phyloP scores from a whole-genome alignment of 2,329 filamentous ascomycete genomes.

The Mollisia scopiformis region DNA sequence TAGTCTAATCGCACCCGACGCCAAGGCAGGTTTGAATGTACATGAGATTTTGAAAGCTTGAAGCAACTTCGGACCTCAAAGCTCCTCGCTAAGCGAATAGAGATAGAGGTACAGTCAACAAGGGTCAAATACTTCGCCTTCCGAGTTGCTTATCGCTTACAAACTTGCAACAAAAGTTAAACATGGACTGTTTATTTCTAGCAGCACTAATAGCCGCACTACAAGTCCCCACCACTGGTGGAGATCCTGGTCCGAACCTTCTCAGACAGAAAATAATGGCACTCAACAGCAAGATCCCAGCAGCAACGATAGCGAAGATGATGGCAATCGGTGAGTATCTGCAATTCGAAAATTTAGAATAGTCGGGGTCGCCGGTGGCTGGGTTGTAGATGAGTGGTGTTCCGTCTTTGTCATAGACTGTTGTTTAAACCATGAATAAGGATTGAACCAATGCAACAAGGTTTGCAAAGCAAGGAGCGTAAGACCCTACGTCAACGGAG shows the following conservation, averaged over 20 bases:
- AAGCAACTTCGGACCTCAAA: no score
- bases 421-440: conserved; percentile 12
- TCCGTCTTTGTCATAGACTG: conserved; percentile 14
- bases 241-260: conserved; percentile 8
- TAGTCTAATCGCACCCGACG: no score
- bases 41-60: no score
- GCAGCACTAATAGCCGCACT: conserved; percentile 20
- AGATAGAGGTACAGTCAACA: no score
- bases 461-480: conserved; percentile 8
- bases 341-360: conserved; percentile 8
- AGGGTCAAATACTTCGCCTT: no score
- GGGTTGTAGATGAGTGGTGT: background rate
- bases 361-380: background rate
- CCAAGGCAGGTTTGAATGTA: no score
- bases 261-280: conserved; percentile 7
- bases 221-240: conserved; percentile 13
- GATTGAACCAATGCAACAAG: conserved; percentile 20
- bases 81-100: no score
- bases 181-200: no score
- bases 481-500: conserved; percentile 12
- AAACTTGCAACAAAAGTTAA: no score
- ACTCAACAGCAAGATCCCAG: conserved; percentile 6
- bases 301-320: conserved; percentile 10
- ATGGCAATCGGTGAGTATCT: conserved; percentile 18
- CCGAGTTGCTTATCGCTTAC: no score